phyloP scores from a whole-genome alignment of 371 early-diverging fungal species.

The Phascolomyces articulosus region DNA sequence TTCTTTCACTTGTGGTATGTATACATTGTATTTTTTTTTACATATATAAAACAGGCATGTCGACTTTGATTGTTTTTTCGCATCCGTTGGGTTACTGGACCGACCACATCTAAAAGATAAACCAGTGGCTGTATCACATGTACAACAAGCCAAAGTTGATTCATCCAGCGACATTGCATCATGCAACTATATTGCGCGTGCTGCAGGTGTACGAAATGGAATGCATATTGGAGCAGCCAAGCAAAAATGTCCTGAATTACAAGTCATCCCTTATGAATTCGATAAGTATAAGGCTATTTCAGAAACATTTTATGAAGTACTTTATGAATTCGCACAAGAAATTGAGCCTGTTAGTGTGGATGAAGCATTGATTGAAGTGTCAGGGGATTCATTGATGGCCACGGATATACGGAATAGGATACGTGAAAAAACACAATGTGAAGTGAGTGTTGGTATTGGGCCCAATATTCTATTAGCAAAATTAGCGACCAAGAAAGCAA shows the following conservation, averaged over 20 bases:
- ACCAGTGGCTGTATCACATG: conserved; percentile 61
- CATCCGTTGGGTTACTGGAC: conserved; percentile 74
- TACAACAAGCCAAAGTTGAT: conserved; percentile 26
- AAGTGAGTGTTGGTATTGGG: conserved; percentile 78
- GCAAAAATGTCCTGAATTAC: conserved; percentile 61
- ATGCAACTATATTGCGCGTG: conserved; percentile 81
- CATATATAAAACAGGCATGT: conserved; percentile 77
- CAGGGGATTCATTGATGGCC: conserved; percentile 26
- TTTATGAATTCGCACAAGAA: conserved; percentile 66
- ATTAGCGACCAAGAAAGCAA: conserved; percentile 81
- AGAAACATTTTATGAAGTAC: conserved; percentile 68
- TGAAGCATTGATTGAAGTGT: conserved; percentile 79
- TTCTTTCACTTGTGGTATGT: no score
- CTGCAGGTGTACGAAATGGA: conserved; percentile 74
- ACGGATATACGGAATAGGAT: conserved; percentile 42
- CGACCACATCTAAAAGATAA: conserved; percentile 63
- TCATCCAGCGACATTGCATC: conserved; percentile 64
- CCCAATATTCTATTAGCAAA: conserved; percentile 76
- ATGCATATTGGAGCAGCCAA: conserved; percentile 65
- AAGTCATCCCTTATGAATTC: conserved; percentile 79
- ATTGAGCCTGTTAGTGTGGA: conserved; percentile 84
- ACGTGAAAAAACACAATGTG: conserved; percentile 60
- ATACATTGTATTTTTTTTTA: neutral
- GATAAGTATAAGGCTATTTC: conserved; percentile 76
- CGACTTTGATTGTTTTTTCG: conserved; percentile 96